Evolutionary conservation across 164 flowering plant genomes (phyloP), one percentile per base, ranked within the genome.

Genomic region (Macadamia integrifolia): DNA sequence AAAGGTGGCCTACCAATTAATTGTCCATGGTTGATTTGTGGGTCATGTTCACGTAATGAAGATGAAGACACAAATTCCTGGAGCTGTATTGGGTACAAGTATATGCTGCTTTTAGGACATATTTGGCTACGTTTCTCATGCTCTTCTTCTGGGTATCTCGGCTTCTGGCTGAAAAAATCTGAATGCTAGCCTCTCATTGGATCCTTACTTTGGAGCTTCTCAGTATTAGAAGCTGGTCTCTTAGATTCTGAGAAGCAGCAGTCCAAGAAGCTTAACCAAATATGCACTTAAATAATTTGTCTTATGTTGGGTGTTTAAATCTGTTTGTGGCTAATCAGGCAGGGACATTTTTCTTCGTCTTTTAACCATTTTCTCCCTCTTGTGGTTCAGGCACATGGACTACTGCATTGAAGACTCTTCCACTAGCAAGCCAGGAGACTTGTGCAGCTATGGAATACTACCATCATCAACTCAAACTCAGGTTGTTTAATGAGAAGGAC

Each of bases 391-490:
- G 93, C 48, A 52, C 42, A 49, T 94, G 98, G 98, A 77, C 65
- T 29, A 65, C 72, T 43, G 82, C 82, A 14, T 72, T 94, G 70
- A 78, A 79, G 71, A 77, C 76, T 72, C 86, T 88, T 74, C 99
- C 98, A 13, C 76, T 91, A 75, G 92, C 97, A 12, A 85, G 97
- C 80, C 93, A 80, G 70, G 99, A 92, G 71, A 86, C 90, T 6
- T 80, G 81, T 80, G 85, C 96, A 46, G 89, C 98, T 46, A 80
- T 95, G 82, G 99, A 95, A 68, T 83, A 81, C 71, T 92, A 92
- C 78, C 99, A 92, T 79, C 82, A 86, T 71, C 97, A 88, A 55
- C 50, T 95, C 73, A 95, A 85, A 73, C 75, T 83, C 32, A 78
- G 97, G 78, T 72, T 92, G 72, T 66, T 88, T 67, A 89, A 87